Conservation (phyloP, 75 land plant genomes). For the Pinus tabuliformis region DNA sequence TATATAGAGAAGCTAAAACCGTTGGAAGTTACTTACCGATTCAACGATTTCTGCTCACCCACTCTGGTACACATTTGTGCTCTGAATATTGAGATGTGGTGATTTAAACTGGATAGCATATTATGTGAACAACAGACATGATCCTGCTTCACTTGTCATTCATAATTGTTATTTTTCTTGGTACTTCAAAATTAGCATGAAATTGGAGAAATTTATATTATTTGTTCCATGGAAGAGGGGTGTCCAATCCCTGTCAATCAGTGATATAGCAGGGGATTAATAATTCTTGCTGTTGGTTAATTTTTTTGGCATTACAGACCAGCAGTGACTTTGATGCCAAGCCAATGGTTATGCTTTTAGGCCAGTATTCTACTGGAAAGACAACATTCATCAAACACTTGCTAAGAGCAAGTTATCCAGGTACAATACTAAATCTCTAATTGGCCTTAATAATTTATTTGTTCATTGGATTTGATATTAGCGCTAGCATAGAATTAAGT, state of each 20-base stretch:
- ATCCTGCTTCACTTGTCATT: neutral
- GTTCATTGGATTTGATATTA: neutral
- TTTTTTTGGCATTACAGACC: constrained; percentile 48
- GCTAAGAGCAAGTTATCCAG: constrained; percentile 74
- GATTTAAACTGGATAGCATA: neutral
- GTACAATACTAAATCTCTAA: constrained; percentile 16
- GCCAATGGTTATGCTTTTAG: constrained; percentile 98
- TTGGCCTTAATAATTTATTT: neutral
- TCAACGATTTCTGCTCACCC: constrained; percentile 90
- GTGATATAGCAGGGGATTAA: neutral
- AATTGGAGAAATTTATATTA: neutral
- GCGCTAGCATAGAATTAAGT: neutral
- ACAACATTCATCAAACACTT: constrained; percentile 97
- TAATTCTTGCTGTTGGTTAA: neutral
- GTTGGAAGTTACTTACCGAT: constrained; percentile 81
- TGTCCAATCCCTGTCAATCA: neutral
- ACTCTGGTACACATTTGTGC: constrained; percentile 45
- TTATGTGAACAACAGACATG: neutral
- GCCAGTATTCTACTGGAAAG: constrained; percentile 98
- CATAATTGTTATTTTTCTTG: neutral
- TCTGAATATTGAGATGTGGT: neutral
- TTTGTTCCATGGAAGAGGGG: neutral
- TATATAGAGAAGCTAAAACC: constrained; percentile 91
- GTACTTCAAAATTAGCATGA: neutral
- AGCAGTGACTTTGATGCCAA: constrained; percentile 96